phyloP scores from a whole-genome alignment of 345 rosid species.

The Eucalyptus urophylla region DNA sequence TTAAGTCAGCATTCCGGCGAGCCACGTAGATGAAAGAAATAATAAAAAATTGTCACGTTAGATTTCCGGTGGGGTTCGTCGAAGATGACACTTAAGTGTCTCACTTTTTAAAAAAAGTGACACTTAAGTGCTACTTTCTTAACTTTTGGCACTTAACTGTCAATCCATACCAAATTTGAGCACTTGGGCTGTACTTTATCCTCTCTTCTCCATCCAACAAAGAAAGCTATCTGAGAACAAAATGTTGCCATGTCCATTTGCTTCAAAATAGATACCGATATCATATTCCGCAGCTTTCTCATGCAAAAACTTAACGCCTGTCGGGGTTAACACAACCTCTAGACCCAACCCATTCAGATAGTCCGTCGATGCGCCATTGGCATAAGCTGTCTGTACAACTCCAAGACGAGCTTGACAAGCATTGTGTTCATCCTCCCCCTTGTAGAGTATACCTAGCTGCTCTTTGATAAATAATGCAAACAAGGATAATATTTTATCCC shows the following conservation, averaged over 20 bases:
- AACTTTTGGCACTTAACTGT: too few relatives aligned
- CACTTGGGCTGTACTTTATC: too few relatives aligned
- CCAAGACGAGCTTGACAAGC: conserved; percentile 42
- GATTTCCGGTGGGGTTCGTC: fast-evolving
- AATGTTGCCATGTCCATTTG: conserved; percentile 95
- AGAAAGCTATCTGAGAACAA: conserved; percentile 53
- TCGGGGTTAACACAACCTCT: conserved; percentile 54
- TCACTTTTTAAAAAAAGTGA: too few relatives aligned
- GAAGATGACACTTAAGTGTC: too few relatives aligned
- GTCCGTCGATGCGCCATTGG: conserved; percentile 80
- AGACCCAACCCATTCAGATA: conserved; percentile 59
- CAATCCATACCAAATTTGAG: fast-evolving
- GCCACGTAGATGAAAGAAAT: too few relatives aligned
- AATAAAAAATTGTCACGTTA: fast-evolving
- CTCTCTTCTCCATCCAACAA: conserved; percentile 34
- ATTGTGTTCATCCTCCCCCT: conserved; percentile 6
- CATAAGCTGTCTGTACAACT: conserved; percentile 87
- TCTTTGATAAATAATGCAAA: conserved; percentile 76
- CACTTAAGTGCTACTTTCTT: too few relatives aligned
- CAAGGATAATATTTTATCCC: conserved; percentile 84
- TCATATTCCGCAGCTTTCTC: conserved; percentile 73
- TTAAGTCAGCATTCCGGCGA: fast-evolving
- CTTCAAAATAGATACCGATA: conserved; percentile 91
- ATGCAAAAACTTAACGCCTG: conserved; percentile 84
- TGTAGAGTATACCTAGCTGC: conserved; percentile 36